Evolutionary conservation across 2,329 filamentous ascomycete genomes (phyloP), one percentile per base, ranked within the genome.

Genomic region (Plectosphaerella sp.): DNA sequence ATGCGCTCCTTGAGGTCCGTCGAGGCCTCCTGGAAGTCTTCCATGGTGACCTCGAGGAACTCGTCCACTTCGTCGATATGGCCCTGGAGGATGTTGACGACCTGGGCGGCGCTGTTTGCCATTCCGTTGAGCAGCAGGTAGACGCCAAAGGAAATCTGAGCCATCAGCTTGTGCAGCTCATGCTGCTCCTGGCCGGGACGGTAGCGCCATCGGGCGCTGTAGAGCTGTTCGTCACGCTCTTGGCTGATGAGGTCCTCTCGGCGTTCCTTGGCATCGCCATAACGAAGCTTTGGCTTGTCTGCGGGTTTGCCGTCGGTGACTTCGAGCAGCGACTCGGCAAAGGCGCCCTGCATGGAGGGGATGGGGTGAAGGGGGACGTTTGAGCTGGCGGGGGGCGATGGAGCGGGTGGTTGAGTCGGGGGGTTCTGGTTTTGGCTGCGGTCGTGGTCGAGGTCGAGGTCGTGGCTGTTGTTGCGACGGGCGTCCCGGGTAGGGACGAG

Each of bases 51-150:
- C 67, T 96, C 90, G 35, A 97, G 75, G 63, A 96, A 97, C 61
- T 88, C 86, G 68, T 97, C 94, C 28, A 97, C 83, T 68, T 97
- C 93, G 64, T 96, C 89, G 55, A 97, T 94, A 67, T 97, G 93
- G 14, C 83, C 85, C 64, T 97, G 91, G 52, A 97, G 77, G 50
- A 97, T 97, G 58, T 80, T 85, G 57, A 96, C 86, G 12, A 97
- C 93, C 65, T 96, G 89, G 35, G 84, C 79, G 59, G 96, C 89
- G 59, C 90, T 95, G 69, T 93, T 96, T 50, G 94, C 92, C 67
- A 95, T 83, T 55, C 86, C 85, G 62, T 92, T 86, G 51, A 95
- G 83, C 52, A 97, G 73, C 45, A 97, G 76, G 67, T 97, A 92
- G 37, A 97, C 86, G 18, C 94, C 93, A 67, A 97, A 97, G 2